Evolutionary conservation across 2,329 filamentous ascomycete genomes (phyloP).

Genomic region (Ophiostoma himal-ulmi): DNA sequence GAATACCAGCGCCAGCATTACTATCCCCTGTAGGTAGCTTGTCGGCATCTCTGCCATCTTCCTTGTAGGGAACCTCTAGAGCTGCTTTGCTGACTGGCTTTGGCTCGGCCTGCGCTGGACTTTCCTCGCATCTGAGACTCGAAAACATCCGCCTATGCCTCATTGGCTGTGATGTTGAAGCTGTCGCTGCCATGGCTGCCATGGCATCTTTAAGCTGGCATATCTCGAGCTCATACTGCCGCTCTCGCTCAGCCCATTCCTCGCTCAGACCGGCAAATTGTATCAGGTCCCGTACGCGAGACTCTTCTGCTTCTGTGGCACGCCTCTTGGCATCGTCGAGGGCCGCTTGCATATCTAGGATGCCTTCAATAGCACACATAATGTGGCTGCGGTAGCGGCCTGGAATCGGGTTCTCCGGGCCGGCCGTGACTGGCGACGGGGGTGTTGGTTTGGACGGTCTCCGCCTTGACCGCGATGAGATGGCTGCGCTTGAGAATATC

Average conservation of each 20-base stretch:
- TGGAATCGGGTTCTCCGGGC: slow-evolving; percentile 33
- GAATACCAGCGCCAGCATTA: neutral
- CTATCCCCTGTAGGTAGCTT: neutral
- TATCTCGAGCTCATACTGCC: slow-evolving; percentile 37
- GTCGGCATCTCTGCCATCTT: neutral
- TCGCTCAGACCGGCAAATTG: slow-evolving; percentile 36
- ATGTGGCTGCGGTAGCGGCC: slow-evolving; percentile 41
- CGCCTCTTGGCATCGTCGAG: slow-evolving; percentile 28
- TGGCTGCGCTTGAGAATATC: neutral
- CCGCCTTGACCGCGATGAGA: neutral
- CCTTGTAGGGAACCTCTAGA: neutral
- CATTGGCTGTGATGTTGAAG: slow-evolving; percentile 20
- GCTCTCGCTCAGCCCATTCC: slow-evolving; percentile 38
- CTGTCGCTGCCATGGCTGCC: slow-evolving; percentile 15
- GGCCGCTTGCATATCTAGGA: slow-evolving; percentile 30
- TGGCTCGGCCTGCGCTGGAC: neutral
- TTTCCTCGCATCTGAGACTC: neutral
- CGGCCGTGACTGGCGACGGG: neutral
- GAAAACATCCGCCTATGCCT: neutral
- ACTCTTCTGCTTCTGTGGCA: slow-evolving; percentile 30
- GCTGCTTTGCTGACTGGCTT: neutral
- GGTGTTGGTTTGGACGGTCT: neutral
- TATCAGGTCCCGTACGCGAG: slow-evolving; percentile 33
- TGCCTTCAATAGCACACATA: slow-evolving; percentile 36
- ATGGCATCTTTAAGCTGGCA: slow-evolving; percentile 37